Percentiles rank a stretch among this genome's conserved stretches.
These are phyloP conservation scores for Simplicillium sp. DNA, from an alignment of 2,329 filamentous ascomycete genomes.

Conservation along the genomic window DNA sequence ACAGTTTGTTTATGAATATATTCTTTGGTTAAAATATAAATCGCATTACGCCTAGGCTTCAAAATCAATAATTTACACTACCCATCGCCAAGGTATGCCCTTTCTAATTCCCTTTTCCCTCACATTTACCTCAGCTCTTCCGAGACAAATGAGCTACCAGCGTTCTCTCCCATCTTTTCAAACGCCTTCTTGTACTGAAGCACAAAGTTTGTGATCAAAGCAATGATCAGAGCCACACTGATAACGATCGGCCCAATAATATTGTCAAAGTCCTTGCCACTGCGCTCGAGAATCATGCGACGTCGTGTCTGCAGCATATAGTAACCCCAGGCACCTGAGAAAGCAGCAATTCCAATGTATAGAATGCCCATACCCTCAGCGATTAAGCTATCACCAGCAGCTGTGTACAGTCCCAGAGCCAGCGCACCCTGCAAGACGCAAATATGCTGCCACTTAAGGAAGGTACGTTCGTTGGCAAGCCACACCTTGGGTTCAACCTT, in stretches of 20 bases:
- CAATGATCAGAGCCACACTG: conserved; percentile 66
- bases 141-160: neutral
- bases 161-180: conserved; percentile 3
- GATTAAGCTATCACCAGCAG: conserved; percentile 69
- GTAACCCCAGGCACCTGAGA: conserved; percentile 83
- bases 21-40: no score
- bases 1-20: no score
- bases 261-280: conserved; percentile 89
- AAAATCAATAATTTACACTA: no score
- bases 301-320: conserved; percentile 68
- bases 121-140: no score
- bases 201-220: conserved; percentile 77
- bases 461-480: conserved; percentile 96
- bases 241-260: conserved; percentile 76
- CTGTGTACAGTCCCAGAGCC: conserved; percentile 79
- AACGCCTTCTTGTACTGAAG: conserved; percentile 48
- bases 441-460: conserved; percentile 98
- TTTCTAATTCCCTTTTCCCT: no score
- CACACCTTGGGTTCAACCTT: conserved; percentile 97
- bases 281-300: conserved; percentile 73
- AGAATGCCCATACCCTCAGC: conserved; percentile 71
- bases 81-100: no score
- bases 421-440: conserved; percentile 77
- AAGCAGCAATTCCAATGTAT: conserved; percentile 73
- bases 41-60: no score